phyloP scores from a whole-genome alignment of 2,329 filamentous ascomycete species.

The Blastomyces parvus region DNA sequence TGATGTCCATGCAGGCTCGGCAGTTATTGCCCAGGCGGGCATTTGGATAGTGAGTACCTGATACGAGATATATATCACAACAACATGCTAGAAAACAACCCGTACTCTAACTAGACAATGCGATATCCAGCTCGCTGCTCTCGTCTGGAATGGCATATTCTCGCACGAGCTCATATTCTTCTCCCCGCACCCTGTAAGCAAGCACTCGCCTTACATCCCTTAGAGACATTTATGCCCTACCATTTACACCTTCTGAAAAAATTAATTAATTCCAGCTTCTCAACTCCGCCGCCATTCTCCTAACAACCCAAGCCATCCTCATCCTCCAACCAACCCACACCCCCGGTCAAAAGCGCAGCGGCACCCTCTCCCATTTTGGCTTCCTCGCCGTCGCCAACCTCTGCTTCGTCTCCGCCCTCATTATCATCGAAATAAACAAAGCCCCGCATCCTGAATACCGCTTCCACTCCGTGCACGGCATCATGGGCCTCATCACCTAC shows the following conservation, averaged over 20 bases:
- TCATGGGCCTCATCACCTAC: conserved; percentile 69
- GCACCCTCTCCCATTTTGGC: conserved; percentile 56
- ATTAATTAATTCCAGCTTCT: conserved; percentile 32
- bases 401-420: conserved; percentile 34
- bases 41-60: conserved; percentile 51
- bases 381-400: conserved; percentile 51
- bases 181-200: conserved; percentile 71
- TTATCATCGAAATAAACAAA: conserved; percentile 63
- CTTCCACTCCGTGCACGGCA: conserved; percentile 71
- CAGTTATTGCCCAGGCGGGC: conserved; percentile 67
- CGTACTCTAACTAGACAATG: not conserved
- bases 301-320: conserved; percentile 70
- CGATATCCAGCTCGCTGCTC: conserved; percentile 49
- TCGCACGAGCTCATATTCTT: conserved; percentile 66
- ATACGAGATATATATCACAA: not conserved
- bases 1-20: conserved; percentile 54
- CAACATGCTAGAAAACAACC: not conserved
- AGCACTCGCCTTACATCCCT: not conserved
- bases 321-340: conserved; percentile 81
- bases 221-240: not conserved
- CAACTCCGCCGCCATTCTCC: conserved; percentile 58
- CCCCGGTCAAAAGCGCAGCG: conserved; percentile 58
- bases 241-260: not conserved
- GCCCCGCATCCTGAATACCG: conserved; percentile 47
- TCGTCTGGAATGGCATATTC: conserved; percentile 72